Base-by-base conservation (phyloP, 441 rosid species). In the Corymbia calophylla region DNA sequence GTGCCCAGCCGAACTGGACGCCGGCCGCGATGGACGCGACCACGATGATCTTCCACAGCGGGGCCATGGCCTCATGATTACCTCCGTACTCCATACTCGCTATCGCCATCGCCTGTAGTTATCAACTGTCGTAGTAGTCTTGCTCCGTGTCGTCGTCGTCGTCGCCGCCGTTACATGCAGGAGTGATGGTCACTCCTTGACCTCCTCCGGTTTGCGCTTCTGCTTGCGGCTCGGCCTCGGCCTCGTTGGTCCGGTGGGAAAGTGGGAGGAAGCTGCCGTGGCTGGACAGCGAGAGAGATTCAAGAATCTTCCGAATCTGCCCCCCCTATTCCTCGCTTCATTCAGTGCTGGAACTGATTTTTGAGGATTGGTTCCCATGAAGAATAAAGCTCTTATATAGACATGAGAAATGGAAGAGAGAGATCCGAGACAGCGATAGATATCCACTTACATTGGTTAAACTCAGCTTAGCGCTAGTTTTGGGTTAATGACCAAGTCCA, bases 1-100 rank as follows among this genome's bases (percentile, higher is more conserved):
- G 54, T 4, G 90, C 90, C 90, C 90, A 89, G 17, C 90, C 90
- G 85, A 89, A 89, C 88, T 86, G 88, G 49, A 89, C 88, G 8
- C 90, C 90, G 64, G 85, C 88, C 53, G 90, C 90, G 51, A 89
- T 89, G 49, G 90, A 86, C 31, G 90, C 85, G 3, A 89, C 90
- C 82, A 86, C 68, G 23, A 89, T n/a, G 66, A 66, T 62, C 90
- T 89, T 86, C 90, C 90, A 86, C 32, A 70, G 44, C 7, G 89
- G 89, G 21, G 85, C 85, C 53, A 12, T 13, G 53, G 31, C 31
- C 18, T 44, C 85, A 44, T 77, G 27, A 27, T 7, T 48, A 77
- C 31, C 85, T 23, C 53, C 53, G n/a, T 7, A 25, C 85, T 44
- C 85, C 53, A 77, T 77, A 15, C 53, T 25, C 29, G 53, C 53